Evolutionary conservation across 163 green algal species (phyloP), one percentile per base, ranked within the genome.

Genomic region (Scenedesmus sp.): DNA sequence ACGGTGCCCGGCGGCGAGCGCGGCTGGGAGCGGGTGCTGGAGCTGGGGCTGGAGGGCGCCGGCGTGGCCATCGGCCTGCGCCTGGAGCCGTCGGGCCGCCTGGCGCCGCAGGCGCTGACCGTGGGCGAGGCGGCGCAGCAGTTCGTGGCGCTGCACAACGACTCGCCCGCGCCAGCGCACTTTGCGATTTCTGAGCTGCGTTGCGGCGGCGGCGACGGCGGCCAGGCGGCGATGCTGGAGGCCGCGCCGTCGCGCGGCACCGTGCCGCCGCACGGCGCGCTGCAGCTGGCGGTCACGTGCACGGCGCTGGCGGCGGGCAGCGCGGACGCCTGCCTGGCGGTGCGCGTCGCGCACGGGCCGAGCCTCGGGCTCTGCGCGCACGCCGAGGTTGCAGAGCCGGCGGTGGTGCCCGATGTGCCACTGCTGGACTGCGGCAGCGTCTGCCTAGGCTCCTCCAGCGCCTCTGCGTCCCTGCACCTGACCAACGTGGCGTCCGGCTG

Each of bases 391-490:
- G 58, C 36, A 10, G 53, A 67, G 4, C 80, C 78, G 6, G 24
- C 50, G 15, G 83, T 89, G 13, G 58, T 75, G 20, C 69, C 90
- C 14, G 26, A 70, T 24, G 72, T 82, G 11, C 42, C 78, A 2
- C 28, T 72, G 2, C 10, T 93, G 2, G 84, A 93, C 82, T 90
- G 91, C 75, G 87, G 84, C 20, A 70, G 87, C 11, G 69, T 90
- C 10, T n/a, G n/a, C n/a, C n/a, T n/a, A n/a, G n/a, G n/a, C n/a
- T n/a, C n/a, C n/a, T n/a, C n/a, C n/a, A n/a, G n/a, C n/a, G n/a
- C n/a, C n/a, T n/a, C n/a, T n/a, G n/a, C n/a, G 31, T 33, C 26
- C 48, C 60, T 90, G 42, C 63, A 63, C 28, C 56, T 90, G 15
- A 56, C 51, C 31, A 90, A 90, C 75, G 63, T 34, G 34, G 80